Base-by-base conservation (phyloP, 352 stramenopile genomes). In the Phytopythium kandeliae region DNA sequence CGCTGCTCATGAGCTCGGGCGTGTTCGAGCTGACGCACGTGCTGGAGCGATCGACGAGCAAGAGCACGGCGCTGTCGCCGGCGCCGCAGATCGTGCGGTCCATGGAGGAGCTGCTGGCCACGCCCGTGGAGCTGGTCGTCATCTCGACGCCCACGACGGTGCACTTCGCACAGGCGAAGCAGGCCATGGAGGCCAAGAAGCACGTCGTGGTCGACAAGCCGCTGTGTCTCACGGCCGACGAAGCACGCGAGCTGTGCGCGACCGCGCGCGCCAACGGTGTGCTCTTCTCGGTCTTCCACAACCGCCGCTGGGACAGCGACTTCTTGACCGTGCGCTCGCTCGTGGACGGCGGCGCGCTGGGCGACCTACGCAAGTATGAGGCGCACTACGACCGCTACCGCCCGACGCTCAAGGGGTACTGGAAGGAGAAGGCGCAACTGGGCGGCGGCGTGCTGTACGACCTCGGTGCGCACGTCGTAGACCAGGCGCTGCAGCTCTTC, bases 191-290 rank as follows among this genome's bases (percentile, higher is more conserved):
- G 40, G 76, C 76, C 42, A 88, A 86, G 62, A 78, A 79, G 60
- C 76, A 90, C 56, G 76, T 90, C 17, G 69, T 90, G 9, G 74
- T 86, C 31, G 79, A 90, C 66, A 90, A 90, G 53, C 79, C 79
- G 44, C 61, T 90, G 40, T 84, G 74, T 48, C 63, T 87, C 62
- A 75, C 71, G 17, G 61, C 67, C 3, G 62, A 58, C 19, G 58
- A 90, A 34, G 79, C 76, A 22, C 48, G 71, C 38, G 76, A 83
- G 49, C 65, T 90, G 11, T 63, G 72, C 46, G 54, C 62, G 13
- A 54, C 76, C 11, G 74, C 76, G n/a, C 57, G 69, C 36, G 53
- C 57, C 26, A 67, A 86, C 41, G 62, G 60, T 28, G 79, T 90
- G 36, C 40, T 85, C 51, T 86, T 90, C 54, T 73, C 76, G 13